Evolutionary conservation across 176 grass and related monocot genomes (phyloP), one percentile per base, ranked within the genome.

Genomic region (Lolium perenne): DNA sequence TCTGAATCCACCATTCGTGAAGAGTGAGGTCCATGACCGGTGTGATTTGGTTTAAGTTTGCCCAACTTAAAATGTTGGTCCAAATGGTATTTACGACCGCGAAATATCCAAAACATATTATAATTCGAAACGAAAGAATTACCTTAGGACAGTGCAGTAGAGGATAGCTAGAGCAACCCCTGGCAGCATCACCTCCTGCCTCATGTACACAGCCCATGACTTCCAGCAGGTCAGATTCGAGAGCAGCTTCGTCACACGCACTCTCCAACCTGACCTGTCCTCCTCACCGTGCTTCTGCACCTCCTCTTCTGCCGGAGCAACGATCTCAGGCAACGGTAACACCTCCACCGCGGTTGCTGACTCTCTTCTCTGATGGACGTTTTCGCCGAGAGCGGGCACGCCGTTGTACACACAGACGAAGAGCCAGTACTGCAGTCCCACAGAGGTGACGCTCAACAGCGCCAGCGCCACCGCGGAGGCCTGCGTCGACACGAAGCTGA

Each of bases 361-460:
- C 60, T 35, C 63, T 1, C 63, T 7, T 66, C 63, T 66, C 63
- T 8, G 41, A 51, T 68, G 61, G 51, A 67, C 86, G 32, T 43
- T 85, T 49, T 89, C 80, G 7, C 22, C 71, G 10, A 97, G 95
- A 35, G 92, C 80, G 9, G 92, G 92, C 35, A 90, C 54, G 71
- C 91, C 92, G 17, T 78, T 59, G 67, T 95, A 95, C 0, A 95
- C 95, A 5, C 92, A 95, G 18, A 86, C 82, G n/a, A 97, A 80
- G 87, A 97, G 87, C 91, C 88, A 93, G 87, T 95, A 97, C 82
- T 95, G 76, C 45, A 95, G 16, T 13, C 89, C 87, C 23, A 97
- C 92, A 1, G 89, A 93, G 7, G 76, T 57, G 38, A 88, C 47
- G 80, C 93, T 97, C 88, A 87, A 97, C 21, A 91, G 22, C 20